Percentiles rank a stretch among this genome's conserved stretches.
Conservation (phyloP, 2,329 filamentous ascomycete species). For the Microdochium paspali region DNA sequence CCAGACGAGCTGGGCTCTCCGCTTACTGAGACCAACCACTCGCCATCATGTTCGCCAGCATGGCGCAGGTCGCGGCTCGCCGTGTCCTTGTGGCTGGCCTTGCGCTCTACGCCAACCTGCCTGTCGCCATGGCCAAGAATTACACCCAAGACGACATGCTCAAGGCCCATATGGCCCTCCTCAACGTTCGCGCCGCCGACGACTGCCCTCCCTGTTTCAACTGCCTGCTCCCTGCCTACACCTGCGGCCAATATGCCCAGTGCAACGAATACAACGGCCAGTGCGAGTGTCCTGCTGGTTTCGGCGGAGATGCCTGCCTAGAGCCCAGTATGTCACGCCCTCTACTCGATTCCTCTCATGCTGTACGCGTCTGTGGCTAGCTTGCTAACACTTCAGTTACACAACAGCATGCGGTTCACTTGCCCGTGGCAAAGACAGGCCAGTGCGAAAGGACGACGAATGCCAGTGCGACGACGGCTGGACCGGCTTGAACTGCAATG, state of each 20-base stretch:
- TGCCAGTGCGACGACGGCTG: conserved; percentile 91
- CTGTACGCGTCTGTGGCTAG: background rate
- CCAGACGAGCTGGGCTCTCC: too few relatives aligned
- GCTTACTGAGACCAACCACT: background rate
- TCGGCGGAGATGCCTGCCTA: conserved; percentile 89
- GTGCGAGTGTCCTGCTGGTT: conserved; percentile 85
- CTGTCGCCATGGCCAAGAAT: conserved; percentile 33
- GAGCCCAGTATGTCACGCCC: conserved; percentile 51
- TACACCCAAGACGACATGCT: conserved; percentile 52
- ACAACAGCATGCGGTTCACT: conserved; percentile 72
- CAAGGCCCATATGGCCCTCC: conserved; percentile 57
- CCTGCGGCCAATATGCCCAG: conserved; percentile 79
- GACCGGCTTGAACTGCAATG: conserved; percentile 96
- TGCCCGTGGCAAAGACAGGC: conserved; percentile 68
- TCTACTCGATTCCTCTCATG: background rate
- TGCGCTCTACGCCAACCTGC: conserved; percentile 15
- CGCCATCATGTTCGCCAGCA: background rate
- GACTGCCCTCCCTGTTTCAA: conserved; percentile 94
- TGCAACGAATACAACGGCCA: conserved; percentile 89
- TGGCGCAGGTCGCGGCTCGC: conserved; percentile 5
- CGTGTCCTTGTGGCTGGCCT: conserved; percentile 11
- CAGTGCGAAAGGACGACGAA: conserved; percentile 57
- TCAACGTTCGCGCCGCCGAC: conserved; percentile 64
- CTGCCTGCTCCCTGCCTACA: conserved; percentile 87
- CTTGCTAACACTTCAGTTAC: conserved; percentile 2